Percentiles rank a stretch among this genome's conserved stretches.
Conservation (phyloP, 305 asterid genomes). For the Fraxinus dipetala region DNA sequence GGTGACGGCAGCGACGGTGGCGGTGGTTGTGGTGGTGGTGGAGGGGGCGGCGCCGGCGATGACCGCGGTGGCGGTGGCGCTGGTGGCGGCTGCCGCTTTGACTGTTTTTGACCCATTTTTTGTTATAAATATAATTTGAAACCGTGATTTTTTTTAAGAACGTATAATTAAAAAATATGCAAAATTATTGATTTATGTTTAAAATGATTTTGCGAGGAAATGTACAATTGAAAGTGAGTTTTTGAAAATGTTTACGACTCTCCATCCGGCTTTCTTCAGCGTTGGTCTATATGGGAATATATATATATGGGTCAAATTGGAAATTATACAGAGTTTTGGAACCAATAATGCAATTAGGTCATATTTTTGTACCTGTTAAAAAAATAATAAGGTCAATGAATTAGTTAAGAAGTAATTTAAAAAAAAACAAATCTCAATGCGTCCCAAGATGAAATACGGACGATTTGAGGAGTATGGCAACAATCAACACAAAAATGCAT, state of each 20-base stretch:
- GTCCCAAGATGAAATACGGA: not conserved
- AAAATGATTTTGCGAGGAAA: not conserved
- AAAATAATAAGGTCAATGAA: not conserved
- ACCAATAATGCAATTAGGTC: constrained; percentile 20
- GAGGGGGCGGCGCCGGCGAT: fast-evolving
- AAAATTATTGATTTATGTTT: no score
- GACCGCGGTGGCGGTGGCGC: not conserved
- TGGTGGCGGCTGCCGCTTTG: no score
- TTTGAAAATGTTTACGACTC: constrained; percentile 25
- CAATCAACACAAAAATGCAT: not conserved
- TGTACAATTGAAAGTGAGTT: not conserved
- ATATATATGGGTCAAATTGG: constrained; percentile 24
- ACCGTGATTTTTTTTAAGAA: not conserved
- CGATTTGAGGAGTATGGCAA: no score
- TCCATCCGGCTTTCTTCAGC: constrained; percentile 48
- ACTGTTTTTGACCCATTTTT: not conserved
- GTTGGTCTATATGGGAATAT: constrained; percentile 24
- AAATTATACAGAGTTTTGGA: constrained; percentile 29
- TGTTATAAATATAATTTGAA: not conserved
- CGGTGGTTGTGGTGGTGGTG: not conserved
- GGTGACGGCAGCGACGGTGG: not conserved
- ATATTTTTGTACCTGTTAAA: constrained; percentile 28
- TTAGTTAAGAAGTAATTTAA: not conserved
- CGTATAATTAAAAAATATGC: no score
- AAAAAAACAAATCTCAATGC: not conserved